These are phyloP conservation scores for Leishmania guyanensis DNA, from an alignment of 208 protist species.

Conservation along the genomic window DNA sequence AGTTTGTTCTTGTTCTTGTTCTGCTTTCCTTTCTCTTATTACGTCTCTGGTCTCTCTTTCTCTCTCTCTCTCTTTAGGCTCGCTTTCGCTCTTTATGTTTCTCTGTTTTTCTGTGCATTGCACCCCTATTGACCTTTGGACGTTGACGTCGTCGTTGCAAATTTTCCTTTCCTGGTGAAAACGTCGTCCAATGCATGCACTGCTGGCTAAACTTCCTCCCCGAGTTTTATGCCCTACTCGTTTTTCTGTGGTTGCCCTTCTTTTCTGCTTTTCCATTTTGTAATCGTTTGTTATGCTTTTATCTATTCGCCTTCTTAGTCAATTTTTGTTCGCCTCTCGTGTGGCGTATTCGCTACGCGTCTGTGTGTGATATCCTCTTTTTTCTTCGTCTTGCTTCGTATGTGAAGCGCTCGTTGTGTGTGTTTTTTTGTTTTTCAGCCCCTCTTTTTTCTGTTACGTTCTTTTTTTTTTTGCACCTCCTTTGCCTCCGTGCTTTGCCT, in stretches of 20 bases:
- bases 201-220: not conserved
- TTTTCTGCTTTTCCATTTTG: not conserved
- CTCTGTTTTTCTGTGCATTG: not conserved
- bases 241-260: not conserved
- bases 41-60: not conserved
- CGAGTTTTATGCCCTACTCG: not conserved
- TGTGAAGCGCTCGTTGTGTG: not conserved
- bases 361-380: not conserved
- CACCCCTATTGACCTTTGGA: not conserved
- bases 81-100: not conserved
- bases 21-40: not conserved
- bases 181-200: not conserved
- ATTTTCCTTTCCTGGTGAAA: not conserved
- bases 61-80: not conserved
- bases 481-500: not conserved
- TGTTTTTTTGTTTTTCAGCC: not conserved
- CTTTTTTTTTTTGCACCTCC: not conserved
- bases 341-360: not conserved
- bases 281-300: not conserved
- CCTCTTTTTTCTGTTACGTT: not conserved
- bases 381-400: not conserved
- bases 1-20: not conserved
- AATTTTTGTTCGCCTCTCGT: not conserved
- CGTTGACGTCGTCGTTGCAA: not conserved
- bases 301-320: not conserved